Base-by-base conservation (phyloP, 1,284 basidiomycete species). In the Fomitopsis schrenkii region DNA sequence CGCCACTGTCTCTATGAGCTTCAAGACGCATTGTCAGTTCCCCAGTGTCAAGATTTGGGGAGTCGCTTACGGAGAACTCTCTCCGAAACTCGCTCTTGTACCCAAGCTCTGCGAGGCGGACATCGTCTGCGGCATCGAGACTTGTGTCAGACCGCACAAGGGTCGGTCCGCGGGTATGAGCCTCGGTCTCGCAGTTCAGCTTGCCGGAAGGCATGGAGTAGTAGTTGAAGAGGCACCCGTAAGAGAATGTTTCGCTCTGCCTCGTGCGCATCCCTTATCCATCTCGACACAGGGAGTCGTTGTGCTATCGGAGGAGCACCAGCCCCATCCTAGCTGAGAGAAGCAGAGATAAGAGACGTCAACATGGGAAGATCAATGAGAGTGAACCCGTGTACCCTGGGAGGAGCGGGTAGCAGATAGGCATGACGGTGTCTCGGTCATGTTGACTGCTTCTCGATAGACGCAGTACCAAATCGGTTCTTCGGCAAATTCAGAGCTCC, bases 21-120 rank as follows among this genome's bases (percentile, higher is more conserved):
- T 68, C 33, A 48, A 58, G 22, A 26, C 8, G 17, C 15, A 48
- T 17, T 7, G 5, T 19, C n/a, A 58, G 3, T 12, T 8, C n/a
- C 7, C 26, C n/a, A 55, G 28, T 26, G 28, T 33, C 7, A 14
- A 3, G 19, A 33, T 17, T n/a, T 50, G 12, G 26, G 28, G 26
- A 22, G 12, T 17, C 4, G 15, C 81, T 62, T 64, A 89, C 87
- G 64, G 88, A 87, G 70, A 91, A 91, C 71, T 91, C 87, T 48
- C 90, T 81, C 67, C 78, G 85, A 72, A 91, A 92, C 70, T 90
- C 87, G 67, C 83, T 80, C 75, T 81, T 90, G 74, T 91, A 91
- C 1, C 90, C 89, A 42, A 91, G 80, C 61, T 82, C 75, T 22
- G 87, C 87, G n/a, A 90, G 82, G 28, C 83, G 76, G 1, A 71